These are phyloP conservation scores for Asterophora lycoperdoides DNA, from an alignment of 768 basidiomycete species.

Conservation along the genomic window DNA sequence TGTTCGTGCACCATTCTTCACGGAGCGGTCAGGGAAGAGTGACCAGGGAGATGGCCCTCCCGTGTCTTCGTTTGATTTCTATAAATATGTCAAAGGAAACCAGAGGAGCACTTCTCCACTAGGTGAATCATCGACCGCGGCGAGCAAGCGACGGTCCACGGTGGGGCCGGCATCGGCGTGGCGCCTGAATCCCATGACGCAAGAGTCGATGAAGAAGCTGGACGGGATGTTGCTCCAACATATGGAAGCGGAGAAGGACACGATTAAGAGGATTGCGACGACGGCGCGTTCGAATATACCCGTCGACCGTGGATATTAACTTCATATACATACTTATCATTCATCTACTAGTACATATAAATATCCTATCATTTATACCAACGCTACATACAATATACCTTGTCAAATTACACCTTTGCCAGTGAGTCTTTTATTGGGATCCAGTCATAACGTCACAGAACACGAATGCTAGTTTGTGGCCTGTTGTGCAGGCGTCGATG, in stretches of 20 bases:
- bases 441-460: too few relatives aligned
- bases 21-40: conserved; percentile 37
- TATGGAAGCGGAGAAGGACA: conserved; percentile 80
- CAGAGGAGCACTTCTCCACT: conserved; percentile 17
- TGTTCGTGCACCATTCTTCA: conserved; percentile 40
- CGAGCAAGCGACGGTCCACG: conserved; percentile 27
- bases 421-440: too few relatives aligned
- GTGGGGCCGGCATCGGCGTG: conserved; percentile 28
- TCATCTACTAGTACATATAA: background rate
- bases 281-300: conserved; percentile 26
- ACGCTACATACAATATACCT: conserved; percentile 23
- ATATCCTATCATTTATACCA: conserved; percentile 19
- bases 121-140: conserved; percentile 3
- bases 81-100: conserved; percentile 41
- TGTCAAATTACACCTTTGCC: background rate
- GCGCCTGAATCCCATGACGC: conserved; percentile 36
- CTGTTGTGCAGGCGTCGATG: too few relatives aligned
- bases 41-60: conserved; percentile 33
- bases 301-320: conserved; percentile 16
- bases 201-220: conserved; percentile 60
- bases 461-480: too few relatives aligned
- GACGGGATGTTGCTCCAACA: conserved; percentile 81
- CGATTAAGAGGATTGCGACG: conserved; percentile 69
- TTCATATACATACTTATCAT: background rate
- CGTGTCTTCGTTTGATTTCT: conserved; percentile 41